A percentile compares a stretch with the other conserved stretches of the same genome.
phyloP scores from a whole-genome alignment of 352 stramenopile species.

The Peronospora destructor region DNA sequence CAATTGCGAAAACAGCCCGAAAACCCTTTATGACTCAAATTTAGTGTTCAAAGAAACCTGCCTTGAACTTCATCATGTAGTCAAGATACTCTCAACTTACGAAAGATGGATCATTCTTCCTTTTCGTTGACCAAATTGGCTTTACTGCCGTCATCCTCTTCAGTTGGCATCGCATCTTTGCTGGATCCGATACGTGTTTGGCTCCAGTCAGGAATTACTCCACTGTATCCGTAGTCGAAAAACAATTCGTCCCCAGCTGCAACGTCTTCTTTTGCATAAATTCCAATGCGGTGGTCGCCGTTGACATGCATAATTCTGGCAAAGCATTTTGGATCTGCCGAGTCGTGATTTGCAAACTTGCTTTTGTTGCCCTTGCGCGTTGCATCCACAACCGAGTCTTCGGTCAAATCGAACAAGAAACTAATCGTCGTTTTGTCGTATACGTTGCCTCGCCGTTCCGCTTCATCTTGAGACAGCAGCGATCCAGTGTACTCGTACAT shows the following conservation, averaged over 20 bases:
- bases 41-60: too few species aligned
- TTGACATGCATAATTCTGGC: constrained; percentile 87
- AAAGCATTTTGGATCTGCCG: constrained; percentile 71
- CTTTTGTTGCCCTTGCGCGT: constrained; percentile 94
- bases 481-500: constrained; percentile 89
- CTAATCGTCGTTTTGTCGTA: constrained; percentile 87
- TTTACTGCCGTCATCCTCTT: constrained; percentile 14
- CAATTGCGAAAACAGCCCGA: too few species aligned
- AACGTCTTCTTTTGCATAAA: constrained; percentile 90
- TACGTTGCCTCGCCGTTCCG: constrained; percentile 78
- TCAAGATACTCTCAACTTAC: too few species aligned
- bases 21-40: too few species aligned
- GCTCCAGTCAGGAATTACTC: constrained; percentile 76
- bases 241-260: constrained; percentile 77
- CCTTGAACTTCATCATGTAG: too few species aligned
- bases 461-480: constrained; percentile 85
- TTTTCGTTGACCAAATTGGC: constrained; percentile 6
- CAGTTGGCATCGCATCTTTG: constrained; percentile 16
- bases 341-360: constrained; percentile 90
- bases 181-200: constrained; percentile 47
- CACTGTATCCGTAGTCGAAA: constrained; percentile 80
- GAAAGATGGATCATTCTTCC: constrained; percentile 4
- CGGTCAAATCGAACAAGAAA: constrained; percentile 93
- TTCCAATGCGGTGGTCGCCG: constrained; percentile 88
- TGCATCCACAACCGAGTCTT: constrained; percentile 90